Evolutionary conservation across 805 yeast species (phyloP), one percentile per base, ranked within the genome.

Genomic region (Nakazawaea peltata): DNA sequence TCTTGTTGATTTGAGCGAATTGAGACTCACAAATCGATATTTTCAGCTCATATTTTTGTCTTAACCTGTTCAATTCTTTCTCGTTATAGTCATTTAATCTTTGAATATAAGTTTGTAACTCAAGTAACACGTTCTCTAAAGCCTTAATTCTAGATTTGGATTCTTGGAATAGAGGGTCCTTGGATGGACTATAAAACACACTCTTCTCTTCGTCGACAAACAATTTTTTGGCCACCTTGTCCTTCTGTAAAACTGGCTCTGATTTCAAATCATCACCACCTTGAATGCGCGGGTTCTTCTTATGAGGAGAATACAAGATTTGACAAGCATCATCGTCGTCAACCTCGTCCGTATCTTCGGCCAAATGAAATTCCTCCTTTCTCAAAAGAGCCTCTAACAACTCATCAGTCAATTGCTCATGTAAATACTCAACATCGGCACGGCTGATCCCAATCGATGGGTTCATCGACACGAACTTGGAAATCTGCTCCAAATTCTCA

Each of bases 271-370:
- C n/a, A n/a, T n/a, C n/a, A n/a, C n/a, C n/a, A n/a, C n/a, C n/a
- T n/a, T n/a, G n/a, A n/a, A n/a, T n/a, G 10, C 23, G 23, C 3
- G 32, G 26, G 16, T 15, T 26, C 26, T 36, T 31, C 19, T 36
- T 36, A 17, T 28, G 32, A 4, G 39, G 39, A 4, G 39, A 36
- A 27, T 31, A 36, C 16, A 36, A 13, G 3, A 36, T 24, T 15
- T 36, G 32, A 19, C 39, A 36, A 2, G 19, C 29, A 27, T 36
- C 39, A 14, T 30, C 26, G 10, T 25, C 34, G 10, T n/a, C n/a
- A n/a, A n/a, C n/a, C n/a, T n/a, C n/a, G n/a, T n/a, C n/a, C n/a
- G n/a, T n/a, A 3, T 28, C 19, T 13, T 13, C 25, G 9, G 9
- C 30, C 10, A 26, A 23, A 5, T 32, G 10, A 7, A 17, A 10